These are phyloP conservation scores for Xenoacremonium recifei DNA, from an alignment of 2,329 filamentous ascomycete genomes.

Conservation along the genomic window DNA sequence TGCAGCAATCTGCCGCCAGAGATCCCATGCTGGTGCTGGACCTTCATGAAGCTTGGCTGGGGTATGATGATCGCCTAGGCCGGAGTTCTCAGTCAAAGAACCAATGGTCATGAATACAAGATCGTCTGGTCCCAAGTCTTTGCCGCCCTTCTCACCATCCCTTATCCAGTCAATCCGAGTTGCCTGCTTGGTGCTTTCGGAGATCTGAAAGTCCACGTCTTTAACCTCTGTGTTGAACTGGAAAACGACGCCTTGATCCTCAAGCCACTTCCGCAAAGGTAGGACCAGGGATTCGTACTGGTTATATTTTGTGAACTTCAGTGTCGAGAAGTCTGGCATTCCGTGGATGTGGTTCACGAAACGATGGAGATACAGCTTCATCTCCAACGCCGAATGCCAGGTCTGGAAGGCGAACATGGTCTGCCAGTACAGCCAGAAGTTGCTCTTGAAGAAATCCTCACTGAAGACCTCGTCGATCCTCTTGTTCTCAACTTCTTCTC, in stretches of 20 bases:
- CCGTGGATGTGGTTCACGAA: slow-evolving; percentile 13
- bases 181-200: slow-evolving; percentile 6
- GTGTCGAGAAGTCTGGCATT: slow-evolving; percentile 14
- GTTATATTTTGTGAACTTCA: slow-evolving; percentile 14
- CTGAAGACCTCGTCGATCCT: slow-evolving; percentile 10
- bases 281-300: slow-evolving; percentile 14
- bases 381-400: slow-evolving; percentile 12
- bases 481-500: slow-evolving; percentile 9
- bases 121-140: slow-evolving; percentile 7
- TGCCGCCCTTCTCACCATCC: slow-evolving; percentile 4
- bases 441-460: slow-evolving; percentile 12
- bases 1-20: slow-evolving; percentile 11
- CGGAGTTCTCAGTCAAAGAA: slow-evolving; percentile 12
- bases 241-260: slow-evolving; percentile 13
- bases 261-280: slow-evolving; percentile 10
- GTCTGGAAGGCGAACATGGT: slow-evolving; percentile 18
- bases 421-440: slow-evolving; percentile 17
- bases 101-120: slow-evolving; percentile 12
- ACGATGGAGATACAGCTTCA: slow-evolving; percentile 14
- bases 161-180: slow-evolving; percentile 9
- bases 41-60: slow-evolving; percentile 4
- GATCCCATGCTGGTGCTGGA: slow-evolving; percentile 12
- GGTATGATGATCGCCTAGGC: slow-evolving; percentile 9
- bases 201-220: slow-evolving; percentile 11
- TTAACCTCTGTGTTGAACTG: slow-evolving; percentile 10